Evolutionary conservation across 2,329 filamentous ascomycete species (phyloP), one percentile per base, ranked within the genome.

Genomic region (Aspergillus sp.): DNA sequence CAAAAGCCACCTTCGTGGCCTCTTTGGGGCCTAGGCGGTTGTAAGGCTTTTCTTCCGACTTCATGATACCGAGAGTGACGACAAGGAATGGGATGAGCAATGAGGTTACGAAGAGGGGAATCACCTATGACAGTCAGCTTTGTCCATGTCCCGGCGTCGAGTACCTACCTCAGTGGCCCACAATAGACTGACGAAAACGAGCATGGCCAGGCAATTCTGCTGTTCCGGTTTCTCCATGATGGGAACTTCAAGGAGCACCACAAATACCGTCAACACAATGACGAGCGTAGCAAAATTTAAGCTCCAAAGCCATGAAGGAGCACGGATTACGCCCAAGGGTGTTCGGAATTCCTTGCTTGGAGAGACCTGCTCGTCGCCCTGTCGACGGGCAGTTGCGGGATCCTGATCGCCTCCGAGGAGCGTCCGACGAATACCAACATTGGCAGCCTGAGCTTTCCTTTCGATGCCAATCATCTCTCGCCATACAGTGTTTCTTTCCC

Each of bases 401-500:
- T 91, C 89, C 19, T 86, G 85, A 38, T 90, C 90, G 28, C 87
- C 85, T 4, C 93, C 93, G 2, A 98, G 85, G 58, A 98, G 83
- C 0, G 92, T 91, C 66, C 91, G 88, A 23, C 87, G 81, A 54
- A 91, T 82, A 47, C 95, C 95, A 66, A 99, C 85, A 69, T 94
- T 95, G 8, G 94, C 94, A 8, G 95, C 96, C 78, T 98, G 94
- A 1, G 92, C 92, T 74, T 96, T 93, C 23, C 95, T 86, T 80
- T 99, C 96, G 69, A 99, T 94, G 57, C 94, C 95, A 74, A 99
- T 99, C 87, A 99, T 95, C 71, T 99, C 95, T 79, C 96, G 85
- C 95, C 95, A 99, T 19, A 99, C 95, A 0, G 95, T 99, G 74
- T 99, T 99, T 60, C 95, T 87, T 77, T 99, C 96, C 96, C 95